These are phyloP conservation scores for Sideroxylon spinosum DNA, from an alignment of 179 eudicot genomes.

Conservation along the genomic window DNA sequence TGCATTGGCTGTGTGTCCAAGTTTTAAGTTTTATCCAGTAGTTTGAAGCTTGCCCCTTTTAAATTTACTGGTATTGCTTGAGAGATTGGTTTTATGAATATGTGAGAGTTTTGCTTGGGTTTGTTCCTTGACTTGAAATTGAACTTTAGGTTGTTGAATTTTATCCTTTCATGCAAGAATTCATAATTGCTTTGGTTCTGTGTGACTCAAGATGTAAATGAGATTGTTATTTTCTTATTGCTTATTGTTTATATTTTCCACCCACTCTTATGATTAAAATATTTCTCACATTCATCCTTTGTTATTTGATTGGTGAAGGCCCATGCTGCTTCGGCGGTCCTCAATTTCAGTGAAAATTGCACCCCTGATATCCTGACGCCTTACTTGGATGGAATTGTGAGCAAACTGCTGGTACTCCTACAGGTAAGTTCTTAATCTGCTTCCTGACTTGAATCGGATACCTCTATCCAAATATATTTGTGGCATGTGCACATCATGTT, in stretches of 20 bases:
- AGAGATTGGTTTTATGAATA: not conserved
- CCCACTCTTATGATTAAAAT: not conserved
- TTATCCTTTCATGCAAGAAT: not conserved
- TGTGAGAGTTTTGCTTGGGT: not conserved
- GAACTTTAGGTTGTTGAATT: not conserved
- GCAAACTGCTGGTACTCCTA: constrained; percentile 74
- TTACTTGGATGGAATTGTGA: constrained; percentile 78
- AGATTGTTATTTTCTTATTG: not conserved
- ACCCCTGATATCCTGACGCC: constrained; percentile 86
- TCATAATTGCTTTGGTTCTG: not conserved
- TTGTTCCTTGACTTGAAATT: not conserved
- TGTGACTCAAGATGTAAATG: not conserved
- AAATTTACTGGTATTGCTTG: not conserved
- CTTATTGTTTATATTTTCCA: not conserved
- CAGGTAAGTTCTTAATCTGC: constrained; percentile 43
- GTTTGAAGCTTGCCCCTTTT: not conserved
- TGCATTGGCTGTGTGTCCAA: not conserved
- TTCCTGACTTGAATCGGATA: not conserved
- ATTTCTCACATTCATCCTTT: not conserved
- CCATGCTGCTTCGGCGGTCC: constrained; percentile 90
- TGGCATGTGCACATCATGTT: not conserved
- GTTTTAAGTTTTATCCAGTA: not conserved
- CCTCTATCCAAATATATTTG: not conserved
- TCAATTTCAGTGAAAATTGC: constrained; percentile 87
- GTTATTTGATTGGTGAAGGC: constrained; percentile 36